Percentiles rank a stretch among this genome's conserved stretches.
Evolutionary conservation across 1,139 yeast genomes (phyloP).

Genomic region (Sugiyamaella pinicola): DNA sequence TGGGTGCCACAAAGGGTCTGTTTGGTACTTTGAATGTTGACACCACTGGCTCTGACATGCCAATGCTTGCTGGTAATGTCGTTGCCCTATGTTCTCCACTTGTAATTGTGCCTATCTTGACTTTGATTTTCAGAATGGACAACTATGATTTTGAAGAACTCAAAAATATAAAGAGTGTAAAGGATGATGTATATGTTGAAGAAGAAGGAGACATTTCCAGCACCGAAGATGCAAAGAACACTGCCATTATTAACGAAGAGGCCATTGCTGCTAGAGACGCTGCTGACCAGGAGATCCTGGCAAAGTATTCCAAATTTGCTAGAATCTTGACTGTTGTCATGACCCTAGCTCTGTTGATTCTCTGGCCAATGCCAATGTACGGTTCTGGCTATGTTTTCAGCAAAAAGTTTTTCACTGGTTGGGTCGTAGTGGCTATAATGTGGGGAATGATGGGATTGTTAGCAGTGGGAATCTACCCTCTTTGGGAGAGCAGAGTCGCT

Average conservation of each 20-base stretch:
- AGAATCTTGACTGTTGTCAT: slow-evolving; percentile 44
- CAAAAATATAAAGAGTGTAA: slow-evolving; percentile 46
- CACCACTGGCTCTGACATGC: slow-evolving; percentile 72
- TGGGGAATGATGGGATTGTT: slow-evolving; percentile 47
- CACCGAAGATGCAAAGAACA: slow-evolving; percentile 20
- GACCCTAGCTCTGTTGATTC: slow-evolving; percentile 39
- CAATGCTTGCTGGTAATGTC: slow-evolving; percentile 85
- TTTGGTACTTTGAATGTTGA: slow-evolving; percentile 53
- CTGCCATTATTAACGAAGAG: slow-evolving; percentile 23
- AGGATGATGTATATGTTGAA: slow-evolving; percentile 26
- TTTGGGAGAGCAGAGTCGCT: slow-evolving; percentile 53
- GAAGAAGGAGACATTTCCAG: slow-evolving; percentile 21
- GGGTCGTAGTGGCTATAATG: slow-evolving; percentile 46
- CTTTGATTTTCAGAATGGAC: slow-evolving; percentile 59
- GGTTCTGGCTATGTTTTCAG: slow-evolving; percentile 49
- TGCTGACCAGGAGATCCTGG: slow-evolving; percentile 26
- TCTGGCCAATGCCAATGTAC: slow-evolving; percentile 54
- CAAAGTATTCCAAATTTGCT: slow-evolving; percentile 39
- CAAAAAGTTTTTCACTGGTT: slow-evolving; percentile 48
- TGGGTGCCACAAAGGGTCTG: slow-evolving; percentile 47
- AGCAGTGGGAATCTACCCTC: slow-evolving; percentile 47
- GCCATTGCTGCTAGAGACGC: slow-evolving; percentile 23
- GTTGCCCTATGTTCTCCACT: slow-evolving; percentile 79
- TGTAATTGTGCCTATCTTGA: slow-evolving; percentile 65
- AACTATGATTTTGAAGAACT: slow-evolving; percentile 68